These are phyloP conservation scores for Saitozyma sp. DNA, from an alignment of 768 basidiomycete species.

Conservation along the genomic window DNA sequence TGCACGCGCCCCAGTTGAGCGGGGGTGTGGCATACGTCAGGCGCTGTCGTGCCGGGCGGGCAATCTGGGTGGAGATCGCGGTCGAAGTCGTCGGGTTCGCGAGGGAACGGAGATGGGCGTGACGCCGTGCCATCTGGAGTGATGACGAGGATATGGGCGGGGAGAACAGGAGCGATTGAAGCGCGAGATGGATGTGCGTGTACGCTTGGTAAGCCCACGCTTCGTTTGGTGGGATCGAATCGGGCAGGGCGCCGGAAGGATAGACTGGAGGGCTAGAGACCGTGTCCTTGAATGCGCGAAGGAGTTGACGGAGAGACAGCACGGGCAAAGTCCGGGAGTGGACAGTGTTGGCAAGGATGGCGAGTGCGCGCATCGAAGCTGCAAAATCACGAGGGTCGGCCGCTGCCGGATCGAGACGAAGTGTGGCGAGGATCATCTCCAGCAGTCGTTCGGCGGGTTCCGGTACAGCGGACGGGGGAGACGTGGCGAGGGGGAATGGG, in stretches of 20 bases:
- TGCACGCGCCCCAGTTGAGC: slow-evolving; percentile 26
- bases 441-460: slow-evolving; percentile 31
- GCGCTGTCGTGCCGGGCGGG: background rate
- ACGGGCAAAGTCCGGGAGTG: slow-evolving; percentile 48
- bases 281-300: slow-evolving; percentile 32
- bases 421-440: slow-evolving; percentile 27
- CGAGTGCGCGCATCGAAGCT: slow-evolving; percentile 45
- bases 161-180: slow-evolving; percentile 44
- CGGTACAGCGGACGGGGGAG: slow-evolving; percentile 45
- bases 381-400: slow-evolving; percentile 20
- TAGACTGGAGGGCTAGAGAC: slow-evolving; percentile 38
- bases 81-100: slow-evolving; percentile 1
- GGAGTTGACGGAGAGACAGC: slow-evolving; percentile 27
- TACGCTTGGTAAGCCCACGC: slow-evolving; percentile 46
- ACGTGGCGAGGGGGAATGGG: slow-evolving; percentile 44
- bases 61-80: background rate
- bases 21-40: slow-evolving; percentile 34
- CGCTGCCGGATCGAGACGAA: slow-evolving; percentile 24
- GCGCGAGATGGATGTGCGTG: slow-evolving; percentile 47
- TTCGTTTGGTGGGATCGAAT: slow-evolving; percentile 17
- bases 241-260: slow-evolving; percentile 23
- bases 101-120: slow-evolving; percentile 1
- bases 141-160: slow-evolving; percentile 40
- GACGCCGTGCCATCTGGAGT: slow-evolving; percentile 15
- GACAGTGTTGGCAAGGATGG: slow-evolving; percentile 49